Evolutionary conservation across 495 filamentous ascomycete genomes (phyloP).

Genomic region (Penicillium desertorum): DNA sequence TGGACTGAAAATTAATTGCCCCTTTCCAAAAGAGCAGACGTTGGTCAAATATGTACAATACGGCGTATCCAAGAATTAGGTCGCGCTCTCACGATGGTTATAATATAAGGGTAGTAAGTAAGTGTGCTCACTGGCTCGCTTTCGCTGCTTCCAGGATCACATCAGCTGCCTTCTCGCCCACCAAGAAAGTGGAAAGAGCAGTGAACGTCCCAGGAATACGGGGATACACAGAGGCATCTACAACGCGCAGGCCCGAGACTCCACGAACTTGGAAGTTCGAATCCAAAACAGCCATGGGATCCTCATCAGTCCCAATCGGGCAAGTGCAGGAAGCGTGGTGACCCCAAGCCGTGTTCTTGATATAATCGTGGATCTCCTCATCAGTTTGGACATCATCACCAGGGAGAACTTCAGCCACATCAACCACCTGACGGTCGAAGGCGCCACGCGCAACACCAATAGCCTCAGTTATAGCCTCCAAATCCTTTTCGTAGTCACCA

Average conservation of each 20-base stretch:
- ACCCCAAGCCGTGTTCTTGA: constrained; percentile 55
- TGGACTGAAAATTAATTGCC: not conserved
- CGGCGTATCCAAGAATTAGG: too few species aligned
- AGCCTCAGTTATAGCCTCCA: constrained; percentile 50
- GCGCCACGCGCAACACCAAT: constrained; percentile 46
- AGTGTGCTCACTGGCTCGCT: not conserved
- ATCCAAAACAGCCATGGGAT: constrained; percentile 61
- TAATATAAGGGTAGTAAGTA: not conserved
- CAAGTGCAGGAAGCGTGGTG: constrained; percentile 62
- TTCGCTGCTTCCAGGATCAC: constrained; percentile 7
- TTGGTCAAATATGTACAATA: not conserved
- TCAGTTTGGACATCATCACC: constrained; percentile 39
- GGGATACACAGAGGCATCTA: constrained; percentile 62
- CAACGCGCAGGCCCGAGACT: constrained; percentile 54
- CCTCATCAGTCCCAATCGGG: constrained; percentile 55
- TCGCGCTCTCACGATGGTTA: not conserved
- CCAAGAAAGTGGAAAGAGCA: constrained; percentile 57
- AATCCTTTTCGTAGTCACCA: constrained; percentile 38
- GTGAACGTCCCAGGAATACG: constrained; percentile 59
- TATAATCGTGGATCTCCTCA: constrained; percentile 48
- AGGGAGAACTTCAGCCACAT: constrained; percentile 47
- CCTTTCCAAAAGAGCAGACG: not conserved
- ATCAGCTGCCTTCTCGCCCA: constrained; percentile 63
- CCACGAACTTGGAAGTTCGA: constrained; percentile 56
- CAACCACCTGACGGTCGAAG: constrained; percentile 30